These are phyloP conservation scores for Harrya chromipes DNA, from an alignment of 768 basidiomycete genomes.

Conservation along the genomic window DNA sequence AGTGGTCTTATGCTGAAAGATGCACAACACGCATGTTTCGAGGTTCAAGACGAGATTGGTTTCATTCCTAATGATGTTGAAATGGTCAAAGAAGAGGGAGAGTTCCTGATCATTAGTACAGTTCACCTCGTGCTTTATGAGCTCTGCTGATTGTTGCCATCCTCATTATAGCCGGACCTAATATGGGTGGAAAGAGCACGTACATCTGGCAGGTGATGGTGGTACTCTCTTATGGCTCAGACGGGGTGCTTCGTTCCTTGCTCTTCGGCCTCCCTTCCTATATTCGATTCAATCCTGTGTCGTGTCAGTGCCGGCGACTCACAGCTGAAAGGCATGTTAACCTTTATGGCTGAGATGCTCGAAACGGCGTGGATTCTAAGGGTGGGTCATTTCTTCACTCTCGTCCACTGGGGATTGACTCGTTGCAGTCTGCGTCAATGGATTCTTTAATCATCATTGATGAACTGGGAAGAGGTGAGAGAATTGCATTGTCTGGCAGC, in stretches of 20 bases:
- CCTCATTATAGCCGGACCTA: slow-evolving; percentile 83
- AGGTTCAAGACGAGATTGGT: slow-evolving; percentile 91
- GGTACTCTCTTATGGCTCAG: slow-evolving; percentile 75
- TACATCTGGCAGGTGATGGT: slow-evolving; percentile 82
- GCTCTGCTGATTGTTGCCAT: background rate
- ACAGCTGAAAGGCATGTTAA: slow-evolving; percentile 95
- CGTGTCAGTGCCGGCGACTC: slow-evolving; percentile 97
- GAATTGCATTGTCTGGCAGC: background rate
- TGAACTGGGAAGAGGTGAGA: slow-evolving; percentile 83
- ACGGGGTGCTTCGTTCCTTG: slow-evolving; percentile 96
- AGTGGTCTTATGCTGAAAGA: slow-evolving; percentile 80
- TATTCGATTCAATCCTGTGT: slow-evolving; percentile 95
- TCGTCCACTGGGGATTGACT: background rate
- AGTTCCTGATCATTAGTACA: slow-evolving; percentile 93
- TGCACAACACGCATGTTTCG: slow-evolving; percentile 93
- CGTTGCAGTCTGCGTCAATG: slow-evolving; percentile 74
- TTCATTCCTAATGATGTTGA: slow-evolving; percentile 97
- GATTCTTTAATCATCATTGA: slow-evolving; percentile 97
- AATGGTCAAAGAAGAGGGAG: slow-evolving; percentile 90
- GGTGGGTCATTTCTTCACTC: slow-evolving; percentile 40
- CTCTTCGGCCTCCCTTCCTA: slow-evolving; percentile 76
- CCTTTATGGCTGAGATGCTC: slow-evolving; percentile 99
- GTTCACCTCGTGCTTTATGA: background rate
- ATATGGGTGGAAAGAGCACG: slow-evolving; percentile 99
- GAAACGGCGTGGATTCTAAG: slow-evolving; percentile 95